Evolutionary conservation across 768 basidiomycete species (phyloP).

Genomic region (Termitomyces sp.): DNA sequence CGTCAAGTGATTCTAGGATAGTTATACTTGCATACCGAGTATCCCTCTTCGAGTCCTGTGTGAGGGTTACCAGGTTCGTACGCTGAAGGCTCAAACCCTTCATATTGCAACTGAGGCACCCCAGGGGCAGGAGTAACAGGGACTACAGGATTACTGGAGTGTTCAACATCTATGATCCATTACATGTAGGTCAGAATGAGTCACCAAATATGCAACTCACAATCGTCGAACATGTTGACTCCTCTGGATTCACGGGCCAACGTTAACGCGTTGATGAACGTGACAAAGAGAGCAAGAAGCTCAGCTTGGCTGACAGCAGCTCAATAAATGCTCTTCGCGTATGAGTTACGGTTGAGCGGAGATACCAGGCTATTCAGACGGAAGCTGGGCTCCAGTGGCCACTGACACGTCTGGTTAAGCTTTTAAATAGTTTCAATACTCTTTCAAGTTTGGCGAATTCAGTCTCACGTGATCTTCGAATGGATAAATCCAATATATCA

Average conservation of each 20-base stretch:
- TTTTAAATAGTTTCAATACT: no score
- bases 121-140: constrained; percentile 31
- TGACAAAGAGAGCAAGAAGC: background rate
- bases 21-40: constrained; percentile 20
- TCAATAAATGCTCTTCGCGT: background rate
- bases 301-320: background rate
- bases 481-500: no score
- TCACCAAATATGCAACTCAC: constrained; percentile 36
- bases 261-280: background rate
- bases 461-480: no score
- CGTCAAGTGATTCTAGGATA: background rate
- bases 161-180: constrained; percentile 72
- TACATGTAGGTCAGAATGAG: constrained; percentile 4
- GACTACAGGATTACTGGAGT: constrained; percentile 54
- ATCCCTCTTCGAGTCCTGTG: constrained; percentile 38
- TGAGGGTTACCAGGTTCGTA: constrained; percentile 48
- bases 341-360: background rate
- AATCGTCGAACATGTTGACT: constrained; percentile 60
- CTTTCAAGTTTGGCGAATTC: no score
- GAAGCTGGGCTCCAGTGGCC: no score
- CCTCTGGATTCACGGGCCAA: background rate
- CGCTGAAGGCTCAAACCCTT: constrained; percentile 84
- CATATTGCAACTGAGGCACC: constrained; percentile 67
- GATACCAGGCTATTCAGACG: background rate
- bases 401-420: no score